Percentiles rank a stretch among this genome's conserved stretches.
These are phyloP conservation scores for Sanghuangporus baumii DNA, from an alignment of 1,284 basidiomycete genomes.

Conservation along the genomic window DNA sequence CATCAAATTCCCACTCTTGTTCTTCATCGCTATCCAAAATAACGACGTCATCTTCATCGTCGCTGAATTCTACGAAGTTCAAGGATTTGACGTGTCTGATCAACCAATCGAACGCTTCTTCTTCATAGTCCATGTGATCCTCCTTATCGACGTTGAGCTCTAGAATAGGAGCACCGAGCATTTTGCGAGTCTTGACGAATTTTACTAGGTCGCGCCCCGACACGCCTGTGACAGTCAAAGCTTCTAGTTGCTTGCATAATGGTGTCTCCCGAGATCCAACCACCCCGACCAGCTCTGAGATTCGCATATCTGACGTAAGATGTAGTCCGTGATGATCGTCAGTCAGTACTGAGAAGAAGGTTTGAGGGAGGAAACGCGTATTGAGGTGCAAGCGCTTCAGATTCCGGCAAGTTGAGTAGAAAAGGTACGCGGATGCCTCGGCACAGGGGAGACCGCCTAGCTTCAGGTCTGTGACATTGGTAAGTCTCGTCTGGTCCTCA, in stretches of 20 bases:
- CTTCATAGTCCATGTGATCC: not conserved
- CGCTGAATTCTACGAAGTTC: slow-evolving; percentile 11
- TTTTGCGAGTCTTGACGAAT: slow-evolving; percentile 9
- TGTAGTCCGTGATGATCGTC: not conserved
- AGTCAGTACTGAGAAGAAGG: slow-evolving; percentile 6
- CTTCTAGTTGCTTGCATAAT: slow-evolving; percentile 8
- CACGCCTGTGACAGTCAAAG: slow-evolving; percentile 9
- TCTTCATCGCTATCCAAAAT: not conserved
- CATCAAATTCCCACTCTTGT: not conserved
- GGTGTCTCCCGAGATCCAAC: not conserved
- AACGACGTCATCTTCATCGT: slow-evolving; percentile 9
- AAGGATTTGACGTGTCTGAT: not conserved
- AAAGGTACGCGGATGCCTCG: not conserved
- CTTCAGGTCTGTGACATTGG: slow-evolving; percentile 3
- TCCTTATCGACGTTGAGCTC: slow-evolving; percentile 8
- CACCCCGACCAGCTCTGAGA: not conserved
- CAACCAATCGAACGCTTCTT: not conserved
- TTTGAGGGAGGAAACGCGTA: not conserved
- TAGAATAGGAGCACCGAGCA: not conserved
- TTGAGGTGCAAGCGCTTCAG: not conserved
- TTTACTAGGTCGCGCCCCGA: not conserved
- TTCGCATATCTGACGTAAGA: not conserved
- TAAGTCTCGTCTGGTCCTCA: not conserved
- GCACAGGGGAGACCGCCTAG: slow-evolving; percentile 3
- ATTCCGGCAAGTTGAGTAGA: slow-evolving; percentile 6